Evolutionary conservation across 1,284 basidiomycete species (phyloP), one percentile per base, ranked within the genome.

Genomic region (Pseudozyma sp.): DNA sequence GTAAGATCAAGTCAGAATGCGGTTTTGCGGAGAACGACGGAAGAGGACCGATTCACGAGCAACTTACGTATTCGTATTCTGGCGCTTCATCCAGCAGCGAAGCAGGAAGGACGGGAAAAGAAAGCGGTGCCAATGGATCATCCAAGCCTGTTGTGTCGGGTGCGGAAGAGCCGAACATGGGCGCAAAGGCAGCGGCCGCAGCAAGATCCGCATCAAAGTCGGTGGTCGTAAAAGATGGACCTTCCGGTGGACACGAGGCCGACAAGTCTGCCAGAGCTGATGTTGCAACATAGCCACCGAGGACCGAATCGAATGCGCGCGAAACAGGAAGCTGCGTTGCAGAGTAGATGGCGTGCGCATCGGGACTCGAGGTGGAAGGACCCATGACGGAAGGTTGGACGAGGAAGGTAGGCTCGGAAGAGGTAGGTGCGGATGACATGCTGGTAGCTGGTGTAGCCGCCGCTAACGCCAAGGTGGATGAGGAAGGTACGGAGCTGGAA

Each of bases 11-110:
- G 34, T n/a, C 35, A 40, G 14, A 18, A 16, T 35, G 31, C 36
- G 45, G 5, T 39, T 43, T 21, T 16, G 43, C 13, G 49, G 14
- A 25, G 36, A 13, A 9, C 13, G 12, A 10, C 31, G 9, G 14
- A 35, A 5, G 19, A 18, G n/a, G 7, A 6, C 9, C 9, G 16
- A 16, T 1, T 9, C 38, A 21, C 2, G n/a, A n/a, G 31, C 7
- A 11, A 82, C 82, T 77, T 66, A 84, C 82, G 53, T 71, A 84
- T 80, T 84, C 79, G 59, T 80, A 77, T 38, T 82, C 70, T 25
- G 80, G 79, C 1, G 67, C 69, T 12, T 80, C 78, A 52, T 82
- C 77, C 8, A 83, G 74, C 14, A 84, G 63, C 18, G 72, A 77
- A 1, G 80, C 68, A 5, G 82, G 82, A 13, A 84, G 59, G 13